Evolutionary conservation across 106 monocot genomes (phyloP), one percentile per base, ranked within the genome.

Genomic region (Alisma plantagoaquatica): DNA sequence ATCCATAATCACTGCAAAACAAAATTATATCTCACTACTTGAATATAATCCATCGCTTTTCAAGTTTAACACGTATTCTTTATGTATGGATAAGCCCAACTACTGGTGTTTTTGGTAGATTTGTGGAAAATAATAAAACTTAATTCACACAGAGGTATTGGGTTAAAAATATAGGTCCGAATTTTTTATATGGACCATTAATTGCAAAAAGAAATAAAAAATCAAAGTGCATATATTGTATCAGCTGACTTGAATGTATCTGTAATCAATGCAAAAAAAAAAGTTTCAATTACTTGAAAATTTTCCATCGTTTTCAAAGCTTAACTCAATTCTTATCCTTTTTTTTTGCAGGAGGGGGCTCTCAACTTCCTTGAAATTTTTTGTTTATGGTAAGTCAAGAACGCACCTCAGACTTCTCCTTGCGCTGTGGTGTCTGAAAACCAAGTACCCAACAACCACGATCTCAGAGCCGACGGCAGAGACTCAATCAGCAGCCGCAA

Each of bases 361-460:
- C 22, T 27, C 30, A 23, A 59, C 48, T 43, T 28, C 30, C 33
- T 58, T n/a, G n/a, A n/a, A n/a, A n/a, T 43, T 24, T 50, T n/a
- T 24, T 18, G 17, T 8, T n/a, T 35, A 64, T 66, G 78, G 77
- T 68, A 61, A 87, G 91, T 91, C 91, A 91, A 91, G 91, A 91
- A 84, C 91, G 91, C 90, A 91, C 90, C 90, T 80, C 77, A 77
- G 59, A 70, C n/a, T 67, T 75, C 63, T 69, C 71, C 74, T 75
- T 68, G 73, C 64, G 29, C 24, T 53, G 62, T 79, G 64, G 43
- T 71, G 75, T 51, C 25, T 46, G 46, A 46, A 31, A 17, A 31
- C 31, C 3, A 5, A 31, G 15, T 12, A 11, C 10, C 9, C 3
- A 31, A 20, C 9, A 31, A 54, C 6, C 4, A 16, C 17, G 10